Base-by-base conservation (phyloP, 345 rosid species). In the Corymbia maculata region DNA sequence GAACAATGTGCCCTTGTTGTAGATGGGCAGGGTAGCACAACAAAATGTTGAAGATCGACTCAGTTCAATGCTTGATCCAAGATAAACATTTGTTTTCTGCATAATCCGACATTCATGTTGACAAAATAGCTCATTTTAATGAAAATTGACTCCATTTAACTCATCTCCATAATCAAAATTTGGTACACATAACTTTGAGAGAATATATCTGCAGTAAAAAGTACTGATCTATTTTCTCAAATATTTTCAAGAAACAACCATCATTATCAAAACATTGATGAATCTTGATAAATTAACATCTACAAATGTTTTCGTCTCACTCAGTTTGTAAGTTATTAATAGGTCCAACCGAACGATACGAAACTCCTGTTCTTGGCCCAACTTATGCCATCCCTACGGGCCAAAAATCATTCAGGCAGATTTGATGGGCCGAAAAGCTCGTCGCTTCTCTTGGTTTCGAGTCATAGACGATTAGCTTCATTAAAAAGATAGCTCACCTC, bases 101-200 rank as follows among this genome's bases (percentile, higher is more conserved):
- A 14, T 16, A n/a, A 14, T 64, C 1, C 1, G 0, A n/a, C 0
- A 4, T 1, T 64, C 2, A 0, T 13, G 75, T 64, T 3, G 42
- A 64, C 36, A 64, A 64, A 64, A 13, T 64, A 64, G n/a, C 8
- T 64, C 75, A 6, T n/a, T n/a, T 13, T 30, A n/a, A n/a, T 9
- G 3, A 64, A 1, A n/a, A 64, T 64, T 2, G 3, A n/a, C 19
- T 64, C 19, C 19, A 0, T n/a, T 30, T 2, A 64, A 26, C 68
- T 64, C 8, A 5, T 64, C 42, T 13, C 9, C n/a, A 64, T n/a
- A 3, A 13, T 61, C 68, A 12, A 24, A 61, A 61, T 61, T 15
- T 11, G 5, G 16, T 61, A 26, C 4, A 1, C 30, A 61, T 1
- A 28, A 61, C 13, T 11, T 2, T 0, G 32, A 12, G 1, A 28